phyloP scores from a whole-genome alignment of 2,329 filamentous ascomycete genomes.

The Talaromyces verruculosus region DNA sequence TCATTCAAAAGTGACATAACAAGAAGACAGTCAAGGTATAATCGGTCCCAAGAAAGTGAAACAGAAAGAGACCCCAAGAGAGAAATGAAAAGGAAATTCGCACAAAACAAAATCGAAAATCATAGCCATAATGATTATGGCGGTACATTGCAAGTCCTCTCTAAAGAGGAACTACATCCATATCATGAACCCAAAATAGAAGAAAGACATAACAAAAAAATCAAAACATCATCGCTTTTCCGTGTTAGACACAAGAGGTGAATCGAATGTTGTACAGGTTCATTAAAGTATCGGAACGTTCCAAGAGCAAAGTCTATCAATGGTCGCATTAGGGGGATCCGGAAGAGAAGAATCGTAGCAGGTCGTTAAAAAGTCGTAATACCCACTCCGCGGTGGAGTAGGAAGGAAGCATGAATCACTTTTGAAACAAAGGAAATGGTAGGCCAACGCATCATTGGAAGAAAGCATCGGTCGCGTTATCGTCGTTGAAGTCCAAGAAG shows the following conservation, averaged over 20 bases:
- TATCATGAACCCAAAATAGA: not conserved
- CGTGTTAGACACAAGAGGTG: conserved; percentile 9
- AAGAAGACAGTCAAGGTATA: not conserved
- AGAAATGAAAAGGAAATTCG: not conserved
- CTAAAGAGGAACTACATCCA: not conserved
- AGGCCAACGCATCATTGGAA: conserved; percentile 16
- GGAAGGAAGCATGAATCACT: not conserved
- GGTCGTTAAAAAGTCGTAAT: conserved; percentile 7
- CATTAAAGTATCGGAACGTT: conserved; percentile 19
- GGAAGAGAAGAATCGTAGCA: conserved; percentile 5
- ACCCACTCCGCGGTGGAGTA: not conserved
- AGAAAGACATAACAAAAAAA: not conserved
- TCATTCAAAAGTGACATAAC: not conserved
- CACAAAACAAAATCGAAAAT: conserved; percentile 1
- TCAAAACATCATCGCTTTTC: conserved; percentile 3
- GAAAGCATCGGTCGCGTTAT: conserved; percentile 24
- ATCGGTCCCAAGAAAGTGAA: not conserved
- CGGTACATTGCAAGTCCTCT: not conserved
- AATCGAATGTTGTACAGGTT: conserved; percentile 22
- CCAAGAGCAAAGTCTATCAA: conserved; percentile 17
- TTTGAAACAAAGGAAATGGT: conserved; percentile 11
- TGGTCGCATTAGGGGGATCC: conserved; percentile 1
- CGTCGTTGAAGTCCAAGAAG: conserved; percentile 41
- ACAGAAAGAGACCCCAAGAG: not conserved
- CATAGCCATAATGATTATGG: conserved; percentile 12